Percentiles rank a stretch among this genome's conserved stretches.
Evolutionary conservation across 352 stramenopile species (phyloP).

Genomic region (Globisporangium cederbergense): DNA sequence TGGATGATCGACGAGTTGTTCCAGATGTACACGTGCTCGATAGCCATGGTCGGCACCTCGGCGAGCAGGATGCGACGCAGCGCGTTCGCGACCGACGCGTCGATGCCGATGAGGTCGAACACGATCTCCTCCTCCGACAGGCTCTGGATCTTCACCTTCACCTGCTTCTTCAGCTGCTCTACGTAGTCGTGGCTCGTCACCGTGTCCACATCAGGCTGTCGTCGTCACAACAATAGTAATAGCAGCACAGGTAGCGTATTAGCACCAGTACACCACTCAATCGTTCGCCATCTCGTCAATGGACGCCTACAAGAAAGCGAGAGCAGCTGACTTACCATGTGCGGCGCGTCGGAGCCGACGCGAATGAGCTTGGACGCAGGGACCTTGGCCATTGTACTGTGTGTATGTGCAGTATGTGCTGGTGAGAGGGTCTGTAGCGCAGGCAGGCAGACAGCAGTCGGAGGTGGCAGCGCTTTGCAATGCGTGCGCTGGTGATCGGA

Average conservation of each 20-base stretch:
- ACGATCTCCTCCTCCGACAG: constrained; percentile 86
- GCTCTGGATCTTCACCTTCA: constrained; percentile 84
- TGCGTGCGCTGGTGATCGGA: background rate
- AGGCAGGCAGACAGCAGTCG: background rate
- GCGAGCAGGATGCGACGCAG: constrained; percentile 88
- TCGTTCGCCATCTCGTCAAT: background rate
- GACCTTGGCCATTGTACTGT: constrained; percentile 54
- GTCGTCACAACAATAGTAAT: background rate
- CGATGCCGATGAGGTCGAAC: constrained; percentile 90
- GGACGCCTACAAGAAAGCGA: background rate
- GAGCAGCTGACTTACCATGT: constrained; percentile 49
- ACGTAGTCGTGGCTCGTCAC: constrained; percentile 75
- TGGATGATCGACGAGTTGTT: constrained; percentile 94
- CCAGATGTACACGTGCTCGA: constrained; percentile 93
- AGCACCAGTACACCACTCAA: background rate
- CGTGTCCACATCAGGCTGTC: constrained; percentile 69
- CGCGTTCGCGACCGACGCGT: constrained; percentile 91
- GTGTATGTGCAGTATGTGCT: background rate
- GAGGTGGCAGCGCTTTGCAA: constrained; percentile 1
- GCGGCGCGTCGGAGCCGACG: constrained; percentile 69
- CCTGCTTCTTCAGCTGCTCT: constrained; percentile 78
- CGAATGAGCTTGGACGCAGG: constrained; percentile 65
- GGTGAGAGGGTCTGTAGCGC: background rate
- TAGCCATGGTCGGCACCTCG: constrained; percentile 92
- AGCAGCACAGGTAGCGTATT: background rate